Percentiles rank a stretch among this genome's conserved stretches.
Conservation (phyloP, 2,329 filamentous ascomycete genomes). For the Aspergillus fumigatus region DNA sequence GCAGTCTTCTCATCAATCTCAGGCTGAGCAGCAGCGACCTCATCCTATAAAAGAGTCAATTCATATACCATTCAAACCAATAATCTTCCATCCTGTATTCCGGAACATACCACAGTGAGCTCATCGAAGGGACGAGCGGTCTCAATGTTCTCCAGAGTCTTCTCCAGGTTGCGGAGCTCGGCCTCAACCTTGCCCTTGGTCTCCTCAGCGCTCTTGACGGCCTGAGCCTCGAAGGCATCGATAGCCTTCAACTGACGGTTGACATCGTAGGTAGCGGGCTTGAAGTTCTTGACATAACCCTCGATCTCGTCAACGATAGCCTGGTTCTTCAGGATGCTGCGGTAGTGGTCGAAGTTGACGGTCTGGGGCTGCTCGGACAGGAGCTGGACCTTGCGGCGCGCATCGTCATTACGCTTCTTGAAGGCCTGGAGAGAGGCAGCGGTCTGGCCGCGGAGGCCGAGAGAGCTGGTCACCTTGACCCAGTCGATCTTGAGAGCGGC, state of each 20-base stretch:
- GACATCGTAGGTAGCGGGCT: conserved; percentile 90
- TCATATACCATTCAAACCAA: neutral
- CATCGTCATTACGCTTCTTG: conserved; percentile 99
- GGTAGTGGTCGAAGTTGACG: conserved; percentile 93
- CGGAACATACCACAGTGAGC: conserved; percentile 78
- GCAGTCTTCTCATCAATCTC: conserved; percentile 97
- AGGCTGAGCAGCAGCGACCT: conserved; percentile 87
- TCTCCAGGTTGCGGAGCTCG: conserved; percentile 88
- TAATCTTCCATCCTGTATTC: neutral
- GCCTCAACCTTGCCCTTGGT: conserved; percentile 95
- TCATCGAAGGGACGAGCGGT: conserved; percentile 92
- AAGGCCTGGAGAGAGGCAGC: conserved; percentile 86
- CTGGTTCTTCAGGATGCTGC: conserved; percentile 88
- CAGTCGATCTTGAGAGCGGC: conserved; percentile 99
- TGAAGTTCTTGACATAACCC: conserved; percentile 87
- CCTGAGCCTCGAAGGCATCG: conserved; percentile 95
- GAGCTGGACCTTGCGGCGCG: conserved; percentile 82
- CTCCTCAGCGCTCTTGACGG: conserved; percentile 91
- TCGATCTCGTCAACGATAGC: conserved; percentile 95
- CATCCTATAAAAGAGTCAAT: conserved; percentile 59
- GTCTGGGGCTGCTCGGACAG: conserved; percentile 80
- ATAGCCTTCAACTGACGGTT: conserved; percentile 94
- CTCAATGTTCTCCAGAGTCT: conserved; percentile 97
- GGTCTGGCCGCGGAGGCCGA: conserved; percentile 94
- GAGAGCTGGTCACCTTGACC: conserved; percentile 88